Base-by-base conservation (phyloP, 345 rosid genomes). In the Hirschfeldia incana region DNA sequence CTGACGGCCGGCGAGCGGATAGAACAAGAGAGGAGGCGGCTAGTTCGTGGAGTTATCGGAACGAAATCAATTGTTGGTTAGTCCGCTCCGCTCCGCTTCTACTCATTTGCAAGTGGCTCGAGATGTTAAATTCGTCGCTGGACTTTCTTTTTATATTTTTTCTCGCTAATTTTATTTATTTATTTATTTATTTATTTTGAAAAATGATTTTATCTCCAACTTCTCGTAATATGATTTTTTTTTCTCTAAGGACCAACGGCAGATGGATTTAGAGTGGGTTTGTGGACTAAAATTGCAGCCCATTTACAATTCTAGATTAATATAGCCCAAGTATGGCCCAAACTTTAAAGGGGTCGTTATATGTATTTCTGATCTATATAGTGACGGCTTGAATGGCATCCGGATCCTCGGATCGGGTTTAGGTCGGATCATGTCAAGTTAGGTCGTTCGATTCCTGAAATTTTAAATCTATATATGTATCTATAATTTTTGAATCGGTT, bases 1-100 rank as follows among this genome's bases (percentile, higher is more conserved):
- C 65, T 67, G 62, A 13, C 27, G 74, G 73, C 9, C 64, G 55
- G 9, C 63, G 77, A 61, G 73, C 27, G 29, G 21, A 21, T 21
- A 21, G 21, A 21, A 21, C 21, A 21, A 21, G 21, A 21, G 21
- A 21, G 21, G 21, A 21, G 21, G 21, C 21, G 21, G 77, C 64
- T 51, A 51, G 57, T 51, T n/a, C 57, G 57, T 51, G 8, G 57
- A n/a, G 8, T n/a, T 51, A 5, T 51, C 57, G 57, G 55, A 70
- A 39, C 17, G 8, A 2, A 21, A 13, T 2, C 21, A 67, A 67
- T 13, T 59, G 53, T 53, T 75, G 1, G n/a, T 67, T 59, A 28
- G 17, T 55, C 28, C 3, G 32, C 21, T 21, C 21, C 21, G 21
- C 21, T 36, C 42, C 36, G 63, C 64, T 27, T 65, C 62, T 34